Evolutionary conservation across 2,329 filamentous ascomycete species (phyloP).

Genomic region (Cercospora citrullina): DNA sequence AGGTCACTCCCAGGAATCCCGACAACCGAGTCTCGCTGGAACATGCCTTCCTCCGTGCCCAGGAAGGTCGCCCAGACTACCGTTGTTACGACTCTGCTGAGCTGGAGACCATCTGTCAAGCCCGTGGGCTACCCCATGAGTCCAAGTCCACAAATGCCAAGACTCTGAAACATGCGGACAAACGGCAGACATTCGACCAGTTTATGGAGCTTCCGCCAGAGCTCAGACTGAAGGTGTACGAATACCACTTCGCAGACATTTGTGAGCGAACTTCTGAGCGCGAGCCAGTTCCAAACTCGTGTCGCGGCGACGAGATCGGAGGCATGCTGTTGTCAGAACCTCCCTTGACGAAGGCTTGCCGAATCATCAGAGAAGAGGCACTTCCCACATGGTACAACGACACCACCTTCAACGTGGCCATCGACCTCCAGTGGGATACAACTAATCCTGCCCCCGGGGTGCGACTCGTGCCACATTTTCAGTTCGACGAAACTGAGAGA

Average conservation of each 20-base stretch:
- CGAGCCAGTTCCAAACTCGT: background rate
- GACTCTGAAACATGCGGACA: background rate
- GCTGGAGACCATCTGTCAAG: background rate
- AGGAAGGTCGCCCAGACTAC: background rate
- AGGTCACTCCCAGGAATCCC: background rate
- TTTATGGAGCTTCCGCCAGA: slow-evolving; percentile 1
- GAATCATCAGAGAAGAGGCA: background rate
- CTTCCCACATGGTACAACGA: background rate
- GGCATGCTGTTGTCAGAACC: background rate
- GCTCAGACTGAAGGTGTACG: background rate
- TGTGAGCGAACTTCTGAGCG: background rate
- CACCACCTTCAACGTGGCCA: slow-evolving; percentile 3
- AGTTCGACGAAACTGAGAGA: background rate
- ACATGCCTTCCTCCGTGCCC: background rate
- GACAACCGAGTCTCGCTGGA: background rate
- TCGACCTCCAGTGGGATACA: background rate
- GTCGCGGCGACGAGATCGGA: background rate
- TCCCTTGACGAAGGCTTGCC: background rate
- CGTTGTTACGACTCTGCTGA: background rate
- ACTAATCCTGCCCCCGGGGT: background rate
- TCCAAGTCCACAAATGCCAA: background rate
- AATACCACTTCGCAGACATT: slow-evolving; percentile 2
- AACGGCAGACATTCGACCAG: background rate
- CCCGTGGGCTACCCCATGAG: background rate
- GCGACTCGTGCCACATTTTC: background rate